phyloP scores from a whole-genome alignment of 139 green algal genomes.

The Coelastrella sp. region DNA sequence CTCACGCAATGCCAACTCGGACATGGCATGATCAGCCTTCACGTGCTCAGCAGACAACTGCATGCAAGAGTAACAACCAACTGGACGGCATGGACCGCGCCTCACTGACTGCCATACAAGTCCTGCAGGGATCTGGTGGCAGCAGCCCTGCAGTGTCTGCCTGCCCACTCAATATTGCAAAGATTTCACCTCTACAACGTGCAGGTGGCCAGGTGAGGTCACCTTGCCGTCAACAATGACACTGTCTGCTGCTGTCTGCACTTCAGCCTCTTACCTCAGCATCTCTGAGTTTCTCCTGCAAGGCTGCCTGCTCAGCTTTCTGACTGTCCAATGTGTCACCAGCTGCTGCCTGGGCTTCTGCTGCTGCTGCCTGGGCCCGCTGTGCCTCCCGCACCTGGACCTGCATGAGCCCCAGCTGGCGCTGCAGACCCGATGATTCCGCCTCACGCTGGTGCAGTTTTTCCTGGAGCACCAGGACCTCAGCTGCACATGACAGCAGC shows the following conservation, averaged over 20 bases:
- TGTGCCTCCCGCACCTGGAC: constrained; percentile 34
- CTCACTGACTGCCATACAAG: no score
- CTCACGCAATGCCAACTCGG: not conserved
- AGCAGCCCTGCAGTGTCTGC: no score
- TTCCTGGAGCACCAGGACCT: not conserved
- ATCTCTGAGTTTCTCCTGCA: constrained; percentile 24
- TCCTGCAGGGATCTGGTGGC: no score
- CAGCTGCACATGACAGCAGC: not conserved
- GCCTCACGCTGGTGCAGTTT: constrained; percentile 11
- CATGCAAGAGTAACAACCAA: not conserved
- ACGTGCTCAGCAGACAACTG: not conserved
- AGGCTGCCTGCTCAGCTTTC: not conserved
- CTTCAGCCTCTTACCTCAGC: constrained; percentile 11
- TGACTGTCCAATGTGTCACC: not conserved
- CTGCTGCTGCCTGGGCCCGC: constrained; percentile 11
- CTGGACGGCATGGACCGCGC: not conserved
- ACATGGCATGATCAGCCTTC: not conserved
- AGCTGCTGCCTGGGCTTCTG: constrained; percentile 24
- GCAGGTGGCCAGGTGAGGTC: no score
- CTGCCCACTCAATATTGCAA: no score
- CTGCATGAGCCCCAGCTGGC: constrained; percentile 1
- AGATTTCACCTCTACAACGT: no score
- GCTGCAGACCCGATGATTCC: constrained; percentile 20
- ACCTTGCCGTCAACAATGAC: no score
- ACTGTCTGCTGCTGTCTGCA: not conserved